Conservation (phyloP, 108 stramenopile species). For the Skeletonema costatum region DNA sequence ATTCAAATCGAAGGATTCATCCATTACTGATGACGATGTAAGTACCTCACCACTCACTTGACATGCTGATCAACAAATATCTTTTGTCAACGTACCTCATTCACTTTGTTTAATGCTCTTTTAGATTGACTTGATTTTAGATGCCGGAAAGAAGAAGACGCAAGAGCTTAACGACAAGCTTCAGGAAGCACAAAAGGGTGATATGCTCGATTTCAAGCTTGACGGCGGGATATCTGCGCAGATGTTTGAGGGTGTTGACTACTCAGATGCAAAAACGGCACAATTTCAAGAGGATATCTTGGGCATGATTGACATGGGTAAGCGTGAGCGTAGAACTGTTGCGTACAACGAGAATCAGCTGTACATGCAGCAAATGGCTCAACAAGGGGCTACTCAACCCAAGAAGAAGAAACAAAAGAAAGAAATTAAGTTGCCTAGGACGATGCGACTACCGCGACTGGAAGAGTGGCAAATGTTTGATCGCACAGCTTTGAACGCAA, state of each 20-base stretch:
- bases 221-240: slow-evolving; percentile 88
- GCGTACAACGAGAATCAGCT: slow-evolving; percentile 83
- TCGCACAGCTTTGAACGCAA: slow-evolving; percentile 67
- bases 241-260: slow-evolving; percentile 97
- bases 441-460: slow-evolving; percentile 88
- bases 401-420: slow-evolving; percentile 65
- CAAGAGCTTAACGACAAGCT: slow-evolving; percentile 94
- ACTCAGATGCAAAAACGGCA: slow-evolving; percentile 67
- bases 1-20: slow-evolving; percentile 89
- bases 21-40: slow-evolving; percentile 95
- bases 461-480: slow-evolving; percentile 98
- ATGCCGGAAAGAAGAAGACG: slow-evolving; percentile 86
- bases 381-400: slow-evolving; percentile 54
- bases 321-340: slow-evolving; percentile 89
- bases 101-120: not conserved
- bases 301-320: slow-evolving; percentile 91
- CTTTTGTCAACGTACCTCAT: not conserved
- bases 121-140: slow-evolving; percentile 85
- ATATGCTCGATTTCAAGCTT: slow-evolving; percentile 95
- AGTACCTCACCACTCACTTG: not conserved
- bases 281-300: slow-evolving; percentile 69
- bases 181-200: slow-evolving; percentile 94
- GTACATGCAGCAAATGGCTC: slow-evolving; percentile 81
- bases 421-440: slow-evolving; percentile 84
- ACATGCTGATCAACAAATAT: not conserved